These are phyloP conservation scores for Botrytis medusae DNA, from an alignment of 2,329 filamentous ascomycete genomes.

Conservation along the genomic window DNA sequence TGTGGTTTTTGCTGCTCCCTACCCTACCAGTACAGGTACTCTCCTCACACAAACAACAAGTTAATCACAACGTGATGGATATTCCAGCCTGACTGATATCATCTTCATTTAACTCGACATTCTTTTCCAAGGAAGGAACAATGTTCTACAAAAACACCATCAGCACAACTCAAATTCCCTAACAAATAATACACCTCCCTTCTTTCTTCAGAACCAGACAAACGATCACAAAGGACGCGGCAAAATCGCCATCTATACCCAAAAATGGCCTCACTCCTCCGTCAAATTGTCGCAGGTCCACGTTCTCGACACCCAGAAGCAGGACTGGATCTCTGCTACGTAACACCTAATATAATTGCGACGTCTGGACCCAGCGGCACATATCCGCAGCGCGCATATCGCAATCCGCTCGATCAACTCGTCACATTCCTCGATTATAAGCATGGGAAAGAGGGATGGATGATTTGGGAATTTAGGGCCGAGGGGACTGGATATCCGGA, in stretches of 20 bases:
- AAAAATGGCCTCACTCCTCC: conserved; percentile 73
- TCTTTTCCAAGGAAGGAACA: conserved; percentile 9
- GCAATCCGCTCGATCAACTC: conserved; percentile 85
- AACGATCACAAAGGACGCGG: neutral
- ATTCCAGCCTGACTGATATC: conserved; percentile 17
- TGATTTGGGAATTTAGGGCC: conserved; percentile 96
- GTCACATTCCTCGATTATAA: conserved; percentile 85
- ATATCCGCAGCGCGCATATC: conserved; percentile 88
- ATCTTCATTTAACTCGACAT: neutral
- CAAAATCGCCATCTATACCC: neutral
- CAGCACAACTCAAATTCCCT: neutral
- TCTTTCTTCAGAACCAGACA: neutral
- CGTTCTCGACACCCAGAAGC: conserved; percentile 82
- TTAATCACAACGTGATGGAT: neutral
- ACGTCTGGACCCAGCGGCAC: conserved; percentile 84
- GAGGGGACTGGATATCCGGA: conserved; percentile 97
- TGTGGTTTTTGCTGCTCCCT: neutral
- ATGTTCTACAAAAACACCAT: neutral
- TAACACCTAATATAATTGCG: conserved; percentile 72
- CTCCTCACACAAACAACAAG: neutral
- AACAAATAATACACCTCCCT: neutral
- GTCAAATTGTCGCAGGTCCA: conserved; percentile 88
- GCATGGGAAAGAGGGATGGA: conserved; percentile 75
- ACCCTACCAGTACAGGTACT: neutral
- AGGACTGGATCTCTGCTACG: conserved; percentile 91